Conservation (phyloP, 441 rosid species). For the Breynia disticha region DNA sequence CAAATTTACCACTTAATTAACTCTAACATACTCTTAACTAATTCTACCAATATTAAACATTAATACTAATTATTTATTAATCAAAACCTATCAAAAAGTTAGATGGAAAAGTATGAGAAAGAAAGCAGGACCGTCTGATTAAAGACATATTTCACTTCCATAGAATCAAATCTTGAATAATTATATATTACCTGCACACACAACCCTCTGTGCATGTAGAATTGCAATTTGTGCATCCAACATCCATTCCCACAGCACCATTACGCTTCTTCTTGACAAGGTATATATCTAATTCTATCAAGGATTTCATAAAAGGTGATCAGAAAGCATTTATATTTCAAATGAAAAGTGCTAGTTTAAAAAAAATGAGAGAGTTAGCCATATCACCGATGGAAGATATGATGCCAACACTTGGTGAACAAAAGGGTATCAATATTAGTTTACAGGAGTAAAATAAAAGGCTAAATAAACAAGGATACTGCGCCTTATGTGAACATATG, state of each 20-base stretch:
- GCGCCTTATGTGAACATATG: constrained; percentile 84
- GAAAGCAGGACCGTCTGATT: neutral
- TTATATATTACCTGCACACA: constrained; percentile 63
- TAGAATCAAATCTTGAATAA: neutral
- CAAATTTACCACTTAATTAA: too few relatives aligned
- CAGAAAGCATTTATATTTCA: neutral
- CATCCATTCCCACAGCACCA: constrained; percentile 36
- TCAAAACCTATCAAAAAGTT: too few relatives aligned
- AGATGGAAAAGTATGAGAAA: neutral
- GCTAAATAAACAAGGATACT: constrained; percentile 57
- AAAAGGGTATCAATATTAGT: neutral
- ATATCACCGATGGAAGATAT: neutral
- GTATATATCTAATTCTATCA: constrained; percentile 68
- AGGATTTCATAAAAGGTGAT: constrained; percentile 17
- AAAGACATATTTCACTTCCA: neutral
- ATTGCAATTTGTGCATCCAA: constrained; percentile 80
- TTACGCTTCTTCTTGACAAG: constrained; percentile 79
- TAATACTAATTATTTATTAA: too few relatives aligned
- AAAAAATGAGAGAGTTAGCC: too few relatives aligned
- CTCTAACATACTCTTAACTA: too few relatives aligned
- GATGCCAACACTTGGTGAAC: neutral
- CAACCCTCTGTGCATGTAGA: constrained; percentile 67
- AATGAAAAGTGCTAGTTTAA: neutral
- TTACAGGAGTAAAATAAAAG: neutral
- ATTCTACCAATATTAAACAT: too few relatives aligned